Percentiles rank a stretch among this genome's conserved stretches.
phyloP scores from a whole-genome alignment of 345 rosid species.

The Tarenaya hassleriana region DNA sequence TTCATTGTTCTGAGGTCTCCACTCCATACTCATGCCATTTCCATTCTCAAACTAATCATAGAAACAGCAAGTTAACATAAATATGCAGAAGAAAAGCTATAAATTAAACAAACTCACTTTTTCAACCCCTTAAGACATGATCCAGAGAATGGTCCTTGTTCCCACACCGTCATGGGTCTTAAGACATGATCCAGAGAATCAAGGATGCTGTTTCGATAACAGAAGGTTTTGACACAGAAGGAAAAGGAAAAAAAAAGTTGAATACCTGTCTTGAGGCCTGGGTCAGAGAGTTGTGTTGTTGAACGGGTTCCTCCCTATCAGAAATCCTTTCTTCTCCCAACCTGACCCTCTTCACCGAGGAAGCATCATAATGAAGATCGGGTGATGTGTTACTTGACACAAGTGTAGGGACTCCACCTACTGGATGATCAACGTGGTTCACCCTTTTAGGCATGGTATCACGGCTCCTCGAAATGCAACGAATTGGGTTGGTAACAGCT shows the following conservation, averaged over 20 bases:
- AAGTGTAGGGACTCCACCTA: slow-evolving; percentile 31
- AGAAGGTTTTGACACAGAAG: neutral
- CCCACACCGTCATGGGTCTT: too few species aligned
- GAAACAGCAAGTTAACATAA: slow-evolving; percentile 8
- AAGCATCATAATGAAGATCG: slow-evolving; percentile 33
- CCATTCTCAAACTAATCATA: slow-evolving; percentile 16
- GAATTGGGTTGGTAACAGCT: slow-evolving; percentile 57
- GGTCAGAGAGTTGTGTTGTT: slow-evolving; percentile 45
- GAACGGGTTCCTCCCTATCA: slow-evolving; percentile 36
- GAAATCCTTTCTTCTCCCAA: slow-evolving; percentile 40
- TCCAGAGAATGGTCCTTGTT: too few species aligned
- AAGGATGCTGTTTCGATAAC: too few species aligned
- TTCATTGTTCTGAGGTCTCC: slow-evolving; percentile 31
- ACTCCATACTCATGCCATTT: slow-evolving; percentile 27
- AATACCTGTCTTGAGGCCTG: slow-evolving; percentile 42
- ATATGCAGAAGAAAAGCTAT: neutral
- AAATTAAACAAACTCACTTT: neutral
- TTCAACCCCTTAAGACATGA: too few species aligned
- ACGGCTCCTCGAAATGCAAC: slow-evolving; percentile 55
- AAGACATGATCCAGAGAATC: too few species aligned
- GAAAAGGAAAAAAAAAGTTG: too few species aligned
- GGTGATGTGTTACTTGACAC: slow-evolving; percentile 33
- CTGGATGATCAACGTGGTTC: slow-evolving; percentile 27
- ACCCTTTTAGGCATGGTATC: slow-evolving; percentile 46
- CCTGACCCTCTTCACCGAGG: slow-evolving; percentile 47